Evolutionary conservation across 2,329 filamentous ascomycete species (phyloP).

Genomic region (Bipolaris gigantea): DNA sequence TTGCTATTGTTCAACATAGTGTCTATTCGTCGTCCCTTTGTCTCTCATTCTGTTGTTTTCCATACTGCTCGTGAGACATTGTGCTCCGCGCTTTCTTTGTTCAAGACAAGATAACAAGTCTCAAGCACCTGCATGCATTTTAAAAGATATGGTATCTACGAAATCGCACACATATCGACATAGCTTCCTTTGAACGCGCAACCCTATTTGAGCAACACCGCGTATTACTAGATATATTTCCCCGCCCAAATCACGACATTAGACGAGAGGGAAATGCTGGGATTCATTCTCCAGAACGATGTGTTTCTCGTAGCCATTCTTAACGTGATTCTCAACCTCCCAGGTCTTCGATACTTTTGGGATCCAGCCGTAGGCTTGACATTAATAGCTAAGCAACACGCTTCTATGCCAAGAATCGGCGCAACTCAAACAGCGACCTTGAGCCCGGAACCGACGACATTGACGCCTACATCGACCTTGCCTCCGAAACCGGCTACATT

Average conservation of each 20-base stretch:
- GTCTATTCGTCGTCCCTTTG: background rate
- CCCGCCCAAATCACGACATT: too few species aligned
- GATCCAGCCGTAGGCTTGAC: background rate
- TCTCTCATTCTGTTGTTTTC: background rate
- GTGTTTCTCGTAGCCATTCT: background rate
- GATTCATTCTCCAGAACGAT: background rate
- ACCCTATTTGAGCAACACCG: background rate
- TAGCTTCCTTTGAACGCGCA: background rate
- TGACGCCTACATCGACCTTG: background rate
- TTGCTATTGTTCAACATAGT: background rate
- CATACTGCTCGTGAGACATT: background rate
- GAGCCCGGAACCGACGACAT: background rate
- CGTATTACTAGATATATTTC: background rate
- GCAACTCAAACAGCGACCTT: constrained; percentile 1
- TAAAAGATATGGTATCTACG: background rate
- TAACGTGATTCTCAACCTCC: background rate
- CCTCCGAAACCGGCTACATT: too few species aligned
- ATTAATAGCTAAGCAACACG: background rate
- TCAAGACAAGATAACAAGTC: background rate
- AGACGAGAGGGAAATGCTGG: too few species aligned
- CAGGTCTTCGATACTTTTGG: background rate
- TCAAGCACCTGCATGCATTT: background rate
- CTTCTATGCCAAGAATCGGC: background rate
- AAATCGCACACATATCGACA: background rate
- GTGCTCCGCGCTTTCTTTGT: background rate